Evolutionary conservation across 768 basidiomycete genomes (phyloP).

Genomic region (Tulasnella sp.): DNA sequence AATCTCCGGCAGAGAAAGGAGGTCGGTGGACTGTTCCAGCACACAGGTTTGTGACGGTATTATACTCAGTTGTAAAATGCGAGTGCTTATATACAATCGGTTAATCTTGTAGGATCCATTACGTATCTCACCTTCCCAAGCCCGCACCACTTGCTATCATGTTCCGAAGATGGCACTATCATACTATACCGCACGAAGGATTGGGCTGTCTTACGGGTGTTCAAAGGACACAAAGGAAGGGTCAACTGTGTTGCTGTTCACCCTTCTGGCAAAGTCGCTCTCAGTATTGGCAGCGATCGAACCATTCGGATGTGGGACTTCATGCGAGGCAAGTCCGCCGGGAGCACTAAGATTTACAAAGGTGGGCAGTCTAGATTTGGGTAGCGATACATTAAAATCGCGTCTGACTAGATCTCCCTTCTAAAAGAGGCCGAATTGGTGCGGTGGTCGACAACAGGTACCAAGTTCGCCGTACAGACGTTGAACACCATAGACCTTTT

Average conservation of each 20-base stretch:
- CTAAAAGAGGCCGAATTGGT: constrained; percentile 86
- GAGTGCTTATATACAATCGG: not conserved
- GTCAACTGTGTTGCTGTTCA: constrained; percentile 91
- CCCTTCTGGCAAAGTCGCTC: constrained; percentile 86
- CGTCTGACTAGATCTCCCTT: not conserved
- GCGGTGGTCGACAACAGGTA: constrained; percentile 79
- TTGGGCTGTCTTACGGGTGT: constrained; percentile 83
- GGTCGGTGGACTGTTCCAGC: constrained; percentile 92
- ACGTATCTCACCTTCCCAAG: constrained; percentile 86
- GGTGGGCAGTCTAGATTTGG: constrained; percentile 52
- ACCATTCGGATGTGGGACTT: constrained; percentile 98
- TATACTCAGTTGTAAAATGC: not conserved
- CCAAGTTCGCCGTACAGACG: constrained; percentile 77
- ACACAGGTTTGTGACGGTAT: constrained; percentile 64
- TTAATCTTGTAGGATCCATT: constrained; percentile 70
- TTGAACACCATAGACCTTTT: constrained; percentile 80
- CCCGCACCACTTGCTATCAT: constrained; percentile 85
- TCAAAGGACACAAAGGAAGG: constrained; percentile 93
- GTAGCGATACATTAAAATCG: not conserved
- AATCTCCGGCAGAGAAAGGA: constrained; percentile 90
- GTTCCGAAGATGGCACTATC: constrained; percentile 90
- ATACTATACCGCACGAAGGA: constrained; percentile 91
- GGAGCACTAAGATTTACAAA: constrained; percentile 86
- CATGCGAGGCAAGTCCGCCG: constrained; percentile 89
- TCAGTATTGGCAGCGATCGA: constrained; percentile 89